These are phyloP conservation scores for Cordyceps cateniannulata DNA, from an alignment of 2,329 filamentous ascomycete species.

Conservation along the genomic window DNA sequence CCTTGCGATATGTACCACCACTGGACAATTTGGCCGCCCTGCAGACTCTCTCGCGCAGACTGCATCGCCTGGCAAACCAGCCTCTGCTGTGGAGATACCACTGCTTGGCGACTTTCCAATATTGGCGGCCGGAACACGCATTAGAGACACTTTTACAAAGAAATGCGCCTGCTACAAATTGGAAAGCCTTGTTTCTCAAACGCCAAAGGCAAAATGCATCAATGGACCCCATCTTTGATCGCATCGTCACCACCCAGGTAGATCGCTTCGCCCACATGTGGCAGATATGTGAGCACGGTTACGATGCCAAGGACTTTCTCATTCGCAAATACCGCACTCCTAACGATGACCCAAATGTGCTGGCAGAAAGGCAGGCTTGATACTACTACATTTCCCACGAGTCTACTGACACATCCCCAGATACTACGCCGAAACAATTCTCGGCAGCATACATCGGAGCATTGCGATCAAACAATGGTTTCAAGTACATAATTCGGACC, in stretches of 20 bases:
- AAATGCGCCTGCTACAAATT: conserved; percentile 54
- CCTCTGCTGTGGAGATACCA: conserved; percentile 74
- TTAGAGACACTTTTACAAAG: conserved; percentile 49
- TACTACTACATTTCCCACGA: conserved; percentile 22
- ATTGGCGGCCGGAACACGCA: conserved; percentile 66
- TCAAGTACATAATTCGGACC: conserved; percentile 24
- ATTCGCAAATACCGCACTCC: conserved; percentile 55
- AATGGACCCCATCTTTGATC: conserved; percentile 53
- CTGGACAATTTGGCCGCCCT: conserved; percentile 44
- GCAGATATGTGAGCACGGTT: conserved; percentile 65
- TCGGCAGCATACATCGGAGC: conserved; percentile 75
- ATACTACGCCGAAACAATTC: conserved; percentile 67
- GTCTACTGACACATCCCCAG: conserved; percentile 31
- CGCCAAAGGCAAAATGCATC: conserved; percentile 47
- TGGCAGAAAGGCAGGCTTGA: conserved; percentile 58
- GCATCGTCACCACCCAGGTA: conserved; percentile 63
- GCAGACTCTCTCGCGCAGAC: conserved; percentile 53
- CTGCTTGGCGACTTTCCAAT: conserved; percentile 62
- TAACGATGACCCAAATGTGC: conserved; percentile 60
- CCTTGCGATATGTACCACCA: conserved; percentile 59
- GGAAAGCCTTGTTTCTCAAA: conserved; percentile 63
- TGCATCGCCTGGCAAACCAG: conserved; percentile 61
- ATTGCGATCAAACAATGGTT: conserved; percentile 74
- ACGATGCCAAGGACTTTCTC: conserved; percentile 84
- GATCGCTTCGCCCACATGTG: conserved; percentile 64